phyloP scores from a whole-genome alignment of 306 rosid species.

The Argentina anserina region DNA sequence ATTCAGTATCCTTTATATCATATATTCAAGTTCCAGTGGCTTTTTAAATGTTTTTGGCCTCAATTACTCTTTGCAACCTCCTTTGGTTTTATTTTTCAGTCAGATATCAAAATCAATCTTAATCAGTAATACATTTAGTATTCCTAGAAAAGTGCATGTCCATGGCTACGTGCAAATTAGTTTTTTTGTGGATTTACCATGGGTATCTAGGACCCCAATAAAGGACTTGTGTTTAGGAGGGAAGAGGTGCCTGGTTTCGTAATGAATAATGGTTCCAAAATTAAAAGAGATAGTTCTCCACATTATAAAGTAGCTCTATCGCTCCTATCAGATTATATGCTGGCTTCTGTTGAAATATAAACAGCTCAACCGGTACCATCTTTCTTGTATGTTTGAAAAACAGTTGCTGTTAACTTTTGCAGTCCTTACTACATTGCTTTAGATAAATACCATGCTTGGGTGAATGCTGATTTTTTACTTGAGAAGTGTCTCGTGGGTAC shows the following conservation, averaged over 20 bases:
- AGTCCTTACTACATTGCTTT: conserved; percentile 40
- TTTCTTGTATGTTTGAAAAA: not conserved
- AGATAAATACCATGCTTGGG: conserved; percentile 99
- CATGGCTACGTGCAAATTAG: not conserved
- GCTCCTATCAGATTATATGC: no score
- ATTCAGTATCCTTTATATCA: conserved; percentile 74
- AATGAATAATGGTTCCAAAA: not conserved
- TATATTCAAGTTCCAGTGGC: not conserved
- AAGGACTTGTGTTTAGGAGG: not conserved
- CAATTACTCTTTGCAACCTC: not conserved
- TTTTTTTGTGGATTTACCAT: not conserved
- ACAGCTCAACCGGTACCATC: not conserved
- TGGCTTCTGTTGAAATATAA: not conserved
- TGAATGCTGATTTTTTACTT: conserved; percentile 76
- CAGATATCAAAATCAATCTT: no score
- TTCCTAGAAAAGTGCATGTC: not conserved
- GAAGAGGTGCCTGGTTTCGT: not conserved
- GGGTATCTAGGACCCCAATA: not conserved
- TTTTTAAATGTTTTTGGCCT: not conserved
- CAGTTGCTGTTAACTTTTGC: not conserved
- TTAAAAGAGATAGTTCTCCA: no score
- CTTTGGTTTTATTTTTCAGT: not conserved
- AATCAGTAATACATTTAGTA: not conserved
- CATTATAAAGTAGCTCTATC: no score
- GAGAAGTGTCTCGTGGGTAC: conserved; percentile 87